These are phyloP conservation scores for Olyra latifolia DNA, from an alignment of 176 grass and related monocot species.

Conservation along the genomic window DNA sequence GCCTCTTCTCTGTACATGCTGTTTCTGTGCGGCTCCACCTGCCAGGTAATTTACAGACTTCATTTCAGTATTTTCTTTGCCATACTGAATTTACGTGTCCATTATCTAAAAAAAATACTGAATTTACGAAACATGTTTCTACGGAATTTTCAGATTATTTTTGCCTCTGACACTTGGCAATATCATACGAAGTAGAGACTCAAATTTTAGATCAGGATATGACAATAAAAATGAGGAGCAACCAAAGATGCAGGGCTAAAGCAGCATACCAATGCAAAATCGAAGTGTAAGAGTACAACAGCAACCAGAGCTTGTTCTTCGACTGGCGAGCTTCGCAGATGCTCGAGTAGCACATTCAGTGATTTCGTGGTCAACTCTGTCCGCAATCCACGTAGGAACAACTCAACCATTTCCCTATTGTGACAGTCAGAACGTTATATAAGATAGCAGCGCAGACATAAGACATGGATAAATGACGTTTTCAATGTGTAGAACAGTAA, in stretches of 20 bases:
- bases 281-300: conserved; percentile 45
- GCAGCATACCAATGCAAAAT: conserved; percentile 44
- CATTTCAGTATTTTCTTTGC: not conserved
- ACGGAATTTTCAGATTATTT: not conserved
- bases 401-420: conserved; percentile 36
- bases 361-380: conserved; percentile 11
- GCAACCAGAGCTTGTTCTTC: conserved; percentile 47
- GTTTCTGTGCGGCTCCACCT: conserved; percentile 19
- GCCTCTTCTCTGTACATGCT: conserved; percentile 45
- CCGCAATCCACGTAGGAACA: conserved; percentile 38
- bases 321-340: conserved; percentile 31
- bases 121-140: not conserved
- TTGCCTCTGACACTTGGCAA: not conserved
- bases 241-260: not conserved
- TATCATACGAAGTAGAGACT: no score
- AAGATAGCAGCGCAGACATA: not conserved
- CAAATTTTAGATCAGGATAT: not conserved
- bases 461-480: not conserved
- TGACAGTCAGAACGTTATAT: not conserved
- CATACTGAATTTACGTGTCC: not conserved
- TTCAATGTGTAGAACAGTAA: not conserved
- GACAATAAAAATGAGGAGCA: not conserved
- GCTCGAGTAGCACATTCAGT: conserved; percentile 42
- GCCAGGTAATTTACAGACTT: not conserved
- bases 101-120: no score